phyloP scores from a whole-genome alignment of 192 early-diverging fungal species.

The Haplosporangium gracile region DNA sequence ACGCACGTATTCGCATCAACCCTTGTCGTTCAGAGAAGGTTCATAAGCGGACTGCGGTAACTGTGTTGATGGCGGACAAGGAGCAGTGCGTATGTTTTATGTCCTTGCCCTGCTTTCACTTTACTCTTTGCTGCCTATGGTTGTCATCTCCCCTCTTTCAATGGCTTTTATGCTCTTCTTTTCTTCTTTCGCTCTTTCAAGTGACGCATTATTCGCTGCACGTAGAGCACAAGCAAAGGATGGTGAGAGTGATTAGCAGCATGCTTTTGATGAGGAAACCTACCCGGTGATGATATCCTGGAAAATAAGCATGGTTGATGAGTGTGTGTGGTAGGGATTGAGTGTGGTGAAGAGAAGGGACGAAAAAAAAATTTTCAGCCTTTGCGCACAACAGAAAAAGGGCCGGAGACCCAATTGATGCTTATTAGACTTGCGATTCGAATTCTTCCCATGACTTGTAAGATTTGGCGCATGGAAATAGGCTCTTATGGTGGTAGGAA shows the following conservation, averaged over 20 bases:
- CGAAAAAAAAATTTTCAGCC: conserved; percentile 8
- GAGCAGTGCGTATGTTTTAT: too few relatives aligned
- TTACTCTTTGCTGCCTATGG: too few relatives aligned
- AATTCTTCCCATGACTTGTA: background rate
- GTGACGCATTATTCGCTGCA: too few relatives aligned
- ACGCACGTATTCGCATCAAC: background rate
- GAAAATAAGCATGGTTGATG: conserved; percentile 77
- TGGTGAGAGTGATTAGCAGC: too few relatives aligned
- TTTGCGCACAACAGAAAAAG: conserved; percentile 10
- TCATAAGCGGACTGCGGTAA: background rate
- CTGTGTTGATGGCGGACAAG: background rate
- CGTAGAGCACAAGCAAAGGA: too few relatives aligned
- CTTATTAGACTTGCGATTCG: background rate
- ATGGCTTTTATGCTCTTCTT: too few relatives aligned
- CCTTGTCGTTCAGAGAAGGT: background rate
- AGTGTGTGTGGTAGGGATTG: conserved; percentile 18
- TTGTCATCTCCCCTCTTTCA: too few relatives aligned
- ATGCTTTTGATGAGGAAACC: background rate
- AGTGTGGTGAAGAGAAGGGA: conserved; percentile 21
- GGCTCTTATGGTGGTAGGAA: too few relatives aligned
- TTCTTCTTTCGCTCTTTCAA: too few relatives aligned
- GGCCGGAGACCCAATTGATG: background rate
- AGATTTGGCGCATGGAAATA: too few relatives aligned
- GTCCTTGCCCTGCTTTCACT: too few relatives aligned
- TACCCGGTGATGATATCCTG: conserved; percentile 76